A percentile compares a stretch with the other conserved stretches of the same genome.
These are phyloP conservation scores for Camillea tinctor DNA, from an alignment of 2,329 filamentous ascomycete species.

Conservation along the genomic window DNA sequence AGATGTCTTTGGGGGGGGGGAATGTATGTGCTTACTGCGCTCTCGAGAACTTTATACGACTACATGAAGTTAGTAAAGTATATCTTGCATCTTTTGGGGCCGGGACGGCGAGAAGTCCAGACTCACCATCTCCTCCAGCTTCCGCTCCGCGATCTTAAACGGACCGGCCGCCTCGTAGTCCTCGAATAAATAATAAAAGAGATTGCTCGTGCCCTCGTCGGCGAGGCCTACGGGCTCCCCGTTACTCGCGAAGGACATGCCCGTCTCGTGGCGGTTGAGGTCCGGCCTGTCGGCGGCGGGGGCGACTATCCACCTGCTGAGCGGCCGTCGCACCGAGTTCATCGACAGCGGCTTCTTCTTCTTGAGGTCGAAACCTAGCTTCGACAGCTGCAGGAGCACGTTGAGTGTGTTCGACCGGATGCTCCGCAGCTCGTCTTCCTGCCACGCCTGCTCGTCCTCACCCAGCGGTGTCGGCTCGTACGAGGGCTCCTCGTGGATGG, in stretches of 20 bases:
- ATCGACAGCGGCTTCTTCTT: conserved; percentile 42
- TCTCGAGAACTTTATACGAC: conserved; percentile 36
- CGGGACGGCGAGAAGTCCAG: background rate
- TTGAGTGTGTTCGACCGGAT: conserved; percentile 40
- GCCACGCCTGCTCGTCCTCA: conserved; percentile 22
- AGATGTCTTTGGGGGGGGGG: background rate
- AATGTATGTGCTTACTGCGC: conserved; percentile 29
- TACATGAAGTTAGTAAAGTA: conserved; percentile 21
- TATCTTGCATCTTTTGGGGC: conserved; percentile 2
- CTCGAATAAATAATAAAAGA: conserved; percentile 68
- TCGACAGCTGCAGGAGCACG: conserved; percentile 40
- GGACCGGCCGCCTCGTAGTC: conserved; percentile 61
- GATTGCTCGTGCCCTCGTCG: conserved; percentile 54
- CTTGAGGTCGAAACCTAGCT: conserved; percentile 37
- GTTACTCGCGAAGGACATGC: conserved; percentile 15
- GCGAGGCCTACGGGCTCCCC: conserved; percentile 23
- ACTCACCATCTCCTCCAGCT: conserved; percentile 49
- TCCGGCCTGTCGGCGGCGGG: conserved; percentile 17
- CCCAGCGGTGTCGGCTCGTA: conserved; percentile 29
- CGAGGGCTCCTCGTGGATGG: conserved; percentile 61
- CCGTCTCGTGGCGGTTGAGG: conserved; percentile 21
- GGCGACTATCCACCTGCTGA: conserved; percentile 44
- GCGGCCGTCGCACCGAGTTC: conserved; percentile 36
- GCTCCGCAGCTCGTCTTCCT: conserved; percentile 29
- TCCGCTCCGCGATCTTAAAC: conserved; percentile 46